Evolutionary conservation across 768 basidiomycete species (phyloP).

Genomic region (Termitomyces sp.): DNA sequence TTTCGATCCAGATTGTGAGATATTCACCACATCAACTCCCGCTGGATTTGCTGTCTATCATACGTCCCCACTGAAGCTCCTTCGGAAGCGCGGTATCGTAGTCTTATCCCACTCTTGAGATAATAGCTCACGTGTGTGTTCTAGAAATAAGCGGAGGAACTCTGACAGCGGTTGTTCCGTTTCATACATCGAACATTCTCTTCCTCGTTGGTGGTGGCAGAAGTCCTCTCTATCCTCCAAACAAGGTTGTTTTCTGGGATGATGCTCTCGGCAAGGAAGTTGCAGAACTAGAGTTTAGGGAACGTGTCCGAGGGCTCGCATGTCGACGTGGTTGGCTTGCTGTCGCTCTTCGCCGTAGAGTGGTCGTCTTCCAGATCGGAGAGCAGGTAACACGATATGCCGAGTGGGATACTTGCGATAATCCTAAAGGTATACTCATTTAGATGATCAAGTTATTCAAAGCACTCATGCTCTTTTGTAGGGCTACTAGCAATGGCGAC

Average conservation of each 20-base stretch:
- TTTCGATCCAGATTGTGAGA: conserved; percentile 74
- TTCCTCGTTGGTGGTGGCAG: conserved; percentile 86
- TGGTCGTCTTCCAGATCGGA: conserved; percentile 71
- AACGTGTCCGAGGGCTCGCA: conserved; percentile 72
- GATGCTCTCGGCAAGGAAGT: conserved; percentile 71
- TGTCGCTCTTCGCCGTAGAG: conserved; percentile 72
- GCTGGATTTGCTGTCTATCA: conserved; percentile 82
- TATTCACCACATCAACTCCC: conserved; percentile 77
- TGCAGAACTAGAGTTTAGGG: conserved; percentile 86
- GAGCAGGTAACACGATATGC: conserved; percentile 55
- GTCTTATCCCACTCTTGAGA: conserved; percentile 8
- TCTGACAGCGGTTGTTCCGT: conserved; percentile 66
- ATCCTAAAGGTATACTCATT: conserved; percentile 55
- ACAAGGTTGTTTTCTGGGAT: conserved; percentile 91
- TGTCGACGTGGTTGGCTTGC: conserved; percentile 83
- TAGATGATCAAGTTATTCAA: neutral
- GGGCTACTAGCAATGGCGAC: conserved; percentile 81
- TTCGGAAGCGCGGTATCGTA: conserved; percentile 72
- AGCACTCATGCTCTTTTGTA: conserved; percentile 13
- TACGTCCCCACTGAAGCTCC: conserved; percentile 65
- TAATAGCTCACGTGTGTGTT: neutral
- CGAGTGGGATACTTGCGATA: conserved; percentile 88
- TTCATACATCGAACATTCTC: conserved; percentile 76
- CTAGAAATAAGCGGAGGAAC: conserved; percentile 78
- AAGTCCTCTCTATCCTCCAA: conserved; percentile 85